Evolutionary conservation across 805 yeast genomes (phyloP), one percentile per base, ranked within the genome.

Genomic region (Suhomyces sp.): DNA sequence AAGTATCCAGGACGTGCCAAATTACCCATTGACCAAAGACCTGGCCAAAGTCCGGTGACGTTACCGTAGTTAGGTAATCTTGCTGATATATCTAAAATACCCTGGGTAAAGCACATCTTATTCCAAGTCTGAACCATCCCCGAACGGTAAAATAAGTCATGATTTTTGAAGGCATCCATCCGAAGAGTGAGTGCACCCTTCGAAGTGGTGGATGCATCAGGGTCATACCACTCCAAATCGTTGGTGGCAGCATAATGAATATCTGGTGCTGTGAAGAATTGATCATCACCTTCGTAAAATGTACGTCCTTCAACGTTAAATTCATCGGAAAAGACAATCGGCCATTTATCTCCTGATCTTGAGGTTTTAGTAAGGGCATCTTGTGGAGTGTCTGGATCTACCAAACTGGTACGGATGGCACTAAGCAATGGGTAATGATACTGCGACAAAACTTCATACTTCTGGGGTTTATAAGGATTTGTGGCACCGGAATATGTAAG

Each of bases 111-210:
- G 55, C 98, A 90, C 55, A 90, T 52, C 63, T 82, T 80, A 62
- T 90, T 90, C 98, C 98, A 90, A 19, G 85, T 73, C 62, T 88
- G 96, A 10, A 90, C 53, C 96, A 88, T 87, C 15, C 91, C 97
- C 1, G 95, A 84, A 48, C 96, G 74, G 66, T 90, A 90, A 57
- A 68, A 79, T 45, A 90, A 63, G 50, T 82, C 67, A 62, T 88
- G 96, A 60, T 84, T 63, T 46, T 53, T 50, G 51, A 46, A 54
- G 8, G 70, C 70, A 43, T 66, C 72, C 62, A 66, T 53, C 26
- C 66, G 40, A 30, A 66, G 40, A 17, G 37, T 39, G 28, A 63
- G 48, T 1, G 71, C 54, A 20, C 72, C 72, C 43, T 64, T 61
- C 11, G 53, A 58, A 10, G 72, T 66, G 23, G 68, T 55, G 20